Percentiles rank a stretch among this genome's conserved stretches.
These are phyloP conservation scores for Tolypocladium endophyticum DNA, from an alignment of 2,329 filamentous ascomycete species.

Conservation along the genomic window DNA sequence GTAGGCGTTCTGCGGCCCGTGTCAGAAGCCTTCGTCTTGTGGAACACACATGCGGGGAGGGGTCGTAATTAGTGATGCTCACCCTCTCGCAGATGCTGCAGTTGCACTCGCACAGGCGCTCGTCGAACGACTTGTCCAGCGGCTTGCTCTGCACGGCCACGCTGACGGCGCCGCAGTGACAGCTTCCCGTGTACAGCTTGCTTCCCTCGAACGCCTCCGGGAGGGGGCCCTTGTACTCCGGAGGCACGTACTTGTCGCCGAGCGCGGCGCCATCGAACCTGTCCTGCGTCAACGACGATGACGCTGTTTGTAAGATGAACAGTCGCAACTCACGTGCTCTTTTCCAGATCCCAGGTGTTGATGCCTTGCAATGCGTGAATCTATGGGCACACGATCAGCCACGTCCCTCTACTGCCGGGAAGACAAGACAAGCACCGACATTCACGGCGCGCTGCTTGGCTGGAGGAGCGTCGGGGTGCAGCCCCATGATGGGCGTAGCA, in stretches of 20 bases:
- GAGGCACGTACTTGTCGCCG: slow-evolving; percentile 21
- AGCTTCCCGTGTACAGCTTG: slow-evolving; percentile 36
- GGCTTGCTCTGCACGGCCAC: slow-evolving; percentile 31
- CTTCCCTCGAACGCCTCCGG: slow-evolving; percentile 27
- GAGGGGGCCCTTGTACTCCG: slow-evolving; percentile 27
- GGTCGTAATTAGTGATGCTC: slow-evolving; percentile 5
- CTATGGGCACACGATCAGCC: slow-evolving; percentile 13
- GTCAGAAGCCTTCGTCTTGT: neutral
- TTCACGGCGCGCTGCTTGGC: slow-evolving; percentile 4
- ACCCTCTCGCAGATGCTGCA: slow-evolving; percentile 39
- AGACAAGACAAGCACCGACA: slow-evolving; percentile 1
- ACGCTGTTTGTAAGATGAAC: neutral
- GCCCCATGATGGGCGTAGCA: slow-evolving; percentile 29
- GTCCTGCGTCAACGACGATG: neutral
- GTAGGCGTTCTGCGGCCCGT: slow-evolving; percentile 24
- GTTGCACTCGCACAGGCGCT: slow-evolving; percentile 31
- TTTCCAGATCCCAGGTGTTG: slow-evolving; percentile 29
- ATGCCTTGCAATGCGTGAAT: slow-evolving; percentile 31
- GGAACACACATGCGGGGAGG: neutral
- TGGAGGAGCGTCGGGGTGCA: neutral
- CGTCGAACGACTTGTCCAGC: slow-evolving; percentile 25
- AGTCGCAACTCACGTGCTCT: slow-evolving; percentile 18
- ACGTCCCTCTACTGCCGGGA: neutral
- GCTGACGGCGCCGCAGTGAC: slow-evolving; percentile 40
- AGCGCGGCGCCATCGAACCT: slow-evolving; percentile 28